Evolutionary conservation across 306 rosid species (phyloP).

Genomic region (Ormosia emarginata): DNA sequence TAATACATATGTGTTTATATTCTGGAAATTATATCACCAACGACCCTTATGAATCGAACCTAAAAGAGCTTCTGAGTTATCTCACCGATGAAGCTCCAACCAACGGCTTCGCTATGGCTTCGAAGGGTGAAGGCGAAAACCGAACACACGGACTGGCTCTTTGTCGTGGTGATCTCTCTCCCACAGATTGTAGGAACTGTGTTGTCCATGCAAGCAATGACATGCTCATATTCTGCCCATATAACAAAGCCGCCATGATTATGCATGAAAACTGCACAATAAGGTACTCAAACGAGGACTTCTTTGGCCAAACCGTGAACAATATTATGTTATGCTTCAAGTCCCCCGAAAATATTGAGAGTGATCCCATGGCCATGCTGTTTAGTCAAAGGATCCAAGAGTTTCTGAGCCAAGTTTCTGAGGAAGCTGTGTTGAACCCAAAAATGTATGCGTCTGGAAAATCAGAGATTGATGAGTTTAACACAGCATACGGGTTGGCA

Average conservation of each 20-base stretch:
- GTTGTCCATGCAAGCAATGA: background rate
- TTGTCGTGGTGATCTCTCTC: background rate
- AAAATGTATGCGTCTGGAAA: background rate
- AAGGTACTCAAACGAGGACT: background rate
- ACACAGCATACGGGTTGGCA: background rate
- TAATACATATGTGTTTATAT: background rate
- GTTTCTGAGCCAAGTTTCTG: background rate
- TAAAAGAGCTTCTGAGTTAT: background rate
- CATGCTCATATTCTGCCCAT: background rate
- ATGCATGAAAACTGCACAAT: background rate
- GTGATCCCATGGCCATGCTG: background rate
- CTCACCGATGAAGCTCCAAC: background rate
- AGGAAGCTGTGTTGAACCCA: background rate
- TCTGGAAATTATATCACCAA: background rate
- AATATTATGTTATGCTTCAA: background rate
- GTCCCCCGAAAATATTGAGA: background rate
- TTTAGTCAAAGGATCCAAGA: background rate
- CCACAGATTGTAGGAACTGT: background rate
- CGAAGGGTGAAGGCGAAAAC: background rate
- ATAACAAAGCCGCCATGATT: background rate
- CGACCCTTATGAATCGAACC: background rate
- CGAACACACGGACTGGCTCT: background rate
- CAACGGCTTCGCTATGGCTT: conserved; percentile 1
- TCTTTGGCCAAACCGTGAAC: background rate
- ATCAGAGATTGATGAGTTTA: background rate